A percentile compares a stretch with the other conserved stretches of the same genome.
Conservation (phyloP, 345 rosid species). For the Eucalyptus coolabah region DNA sequence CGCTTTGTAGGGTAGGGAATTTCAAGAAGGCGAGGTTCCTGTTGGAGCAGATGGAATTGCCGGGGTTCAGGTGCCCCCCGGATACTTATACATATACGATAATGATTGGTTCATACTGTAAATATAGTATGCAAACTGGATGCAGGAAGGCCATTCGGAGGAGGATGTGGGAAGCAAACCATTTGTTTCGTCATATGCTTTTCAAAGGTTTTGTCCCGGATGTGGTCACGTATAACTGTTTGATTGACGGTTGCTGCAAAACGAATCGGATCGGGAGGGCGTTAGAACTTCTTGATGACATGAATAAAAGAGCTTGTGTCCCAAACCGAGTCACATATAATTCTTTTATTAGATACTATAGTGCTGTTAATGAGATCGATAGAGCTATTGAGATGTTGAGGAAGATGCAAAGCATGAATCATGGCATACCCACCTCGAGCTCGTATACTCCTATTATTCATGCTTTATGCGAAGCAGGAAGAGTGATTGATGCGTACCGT, state of each 20-base stretch:
- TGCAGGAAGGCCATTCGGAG: slow-evolving; percentile 71
- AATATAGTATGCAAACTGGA: slow-evolving; percentile 67
- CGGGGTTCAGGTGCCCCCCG: slow-evolving; percentile 64
- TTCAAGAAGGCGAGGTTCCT: slow-evolving; percentile 68
- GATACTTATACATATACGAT: slow-evolving; percentile 65
- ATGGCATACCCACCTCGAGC: slow-evolving; percentile 55
- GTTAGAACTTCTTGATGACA: slow-evolving; percentile 63
- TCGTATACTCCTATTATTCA: slow-evolving; percentile 76
- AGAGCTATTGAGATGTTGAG: slow-evolving; percentile 63
- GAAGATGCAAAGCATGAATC: slow-evolving; percentile 58
- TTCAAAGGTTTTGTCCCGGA: slow-evolving; percentile 74
- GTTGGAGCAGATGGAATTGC: slow-evolving; percentile 78
- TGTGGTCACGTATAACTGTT: slow-evolving; percentile 74
- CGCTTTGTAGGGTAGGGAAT: slow-evolving; percentile 71
- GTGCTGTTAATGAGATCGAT: slow-evolving; percentile 70
- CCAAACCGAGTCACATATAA: slow-evolving; percentile 69
- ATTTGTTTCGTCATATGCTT: slow-evolving; percentile 73
- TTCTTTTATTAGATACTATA: slow-evolving; percentile 70
- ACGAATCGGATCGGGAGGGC: slow-evolving; percentile 66
- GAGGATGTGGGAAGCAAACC: slow-evolving; percentile 84
- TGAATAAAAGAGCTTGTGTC: slow-evolving; percentile 53
- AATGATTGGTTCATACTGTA: slow-evolving; percentile 69
- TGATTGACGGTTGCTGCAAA: slow-evolving; percentile 87
- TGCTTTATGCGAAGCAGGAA: slow-evolving; percentile 61
- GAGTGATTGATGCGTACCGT: slow-evolving; percentile 41